Base-by-base conservation (phyloP, 1,284 basidiomycete genomes). In the Leucoagaricus sp. region DNA sequence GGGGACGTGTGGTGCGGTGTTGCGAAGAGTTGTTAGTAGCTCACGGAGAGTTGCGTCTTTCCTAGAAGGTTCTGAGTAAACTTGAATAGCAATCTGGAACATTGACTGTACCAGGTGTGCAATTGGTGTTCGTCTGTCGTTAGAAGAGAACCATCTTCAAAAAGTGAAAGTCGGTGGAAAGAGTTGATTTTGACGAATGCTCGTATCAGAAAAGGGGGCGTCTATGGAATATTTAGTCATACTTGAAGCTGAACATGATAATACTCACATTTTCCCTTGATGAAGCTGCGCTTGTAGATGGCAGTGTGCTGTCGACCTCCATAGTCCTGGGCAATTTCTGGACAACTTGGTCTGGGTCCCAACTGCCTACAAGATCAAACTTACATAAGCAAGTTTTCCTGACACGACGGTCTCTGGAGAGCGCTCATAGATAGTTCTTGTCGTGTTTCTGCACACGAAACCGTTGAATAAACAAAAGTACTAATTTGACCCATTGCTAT, bases 111-210 rank as follows among this genome's bases (percentile, higher is more conserved):
- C 89, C 89, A 92, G 12, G 86, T 87, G 63, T 84, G 91, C 41
- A 91, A 73, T 64, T 90, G 88, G 51, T 89, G 86, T 65, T 92
- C 89, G 60, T 92, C 89, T 3, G 84, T 83, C 2, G 84, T 85
- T 7, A 89, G 89, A 4, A 88, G 74, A 2, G 80, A 80, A 0
- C 86, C 85, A 59, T 91, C 87, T 65, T 92, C 87, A 62, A 92
- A 92, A 57, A 89, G 73, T 1, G 75, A 71, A 34, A 89, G 70
- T 46, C 85, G 78, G 66, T 92, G 90, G 67, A 90, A 91, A 29
- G 80, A 74, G 12, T 87, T 87, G 38, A 89, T 81, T 79, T 91
- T 91, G 57, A 92, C 79, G 69, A 92, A 92, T n/a, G 89, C 78
- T 54, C 90, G 80, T 31, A 92, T 83, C 57, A 92, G 80, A 69